Evolutionary conservation across 106 monocot genomes (phyloP).

Genomic region (Dioscorea dumetorum): DNA sequence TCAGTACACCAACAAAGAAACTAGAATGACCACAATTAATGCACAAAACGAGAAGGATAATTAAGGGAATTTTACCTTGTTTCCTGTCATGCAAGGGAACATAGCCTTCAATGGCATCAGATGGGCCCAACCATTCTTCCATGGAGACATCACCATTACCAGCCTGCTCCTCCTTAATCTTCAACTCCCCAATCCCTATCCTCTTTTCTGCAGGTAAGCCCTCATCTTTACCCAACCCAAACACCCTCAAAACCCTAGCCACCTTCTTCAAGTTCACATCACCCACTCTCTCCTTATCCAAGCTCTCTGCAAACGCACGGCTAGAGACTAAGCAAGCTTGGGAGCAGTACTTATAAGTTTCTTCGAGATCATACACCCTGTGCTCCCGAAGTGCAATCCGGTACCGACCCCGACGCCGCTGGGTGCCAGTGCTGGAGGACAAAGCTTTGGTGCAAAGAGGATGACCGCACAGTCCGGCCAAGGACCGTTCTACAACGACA

Average conservation of each 20-base stretch:
- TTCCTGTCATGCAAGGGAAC: constrained; percentile 45
- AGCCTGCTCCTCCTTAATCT: constrained; percentile 37
- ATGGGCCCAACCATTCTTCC: constrained; percentile 64
- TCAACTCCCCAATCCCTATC: constrained; percentile 32
- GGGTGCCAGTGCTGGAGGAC: neutral
- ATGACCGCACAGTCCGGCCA: constrained; percentile 63
- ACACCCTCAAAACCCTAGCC: constrained; percentile 26
- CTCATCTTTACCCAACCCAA: constrained; percentile 21
- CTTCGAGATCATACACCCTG: constrained; percentile 78
- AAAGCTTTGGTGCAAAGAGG: constrained; percentile 46
- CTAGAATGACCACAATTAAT: no score
- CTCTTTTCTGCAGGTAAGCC: constrained; percentile 11
- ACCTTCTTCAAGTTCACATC: constrained; percentile 21
- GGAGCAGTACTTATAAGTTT: constrained; percentile 67
- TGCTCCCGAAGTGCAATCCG: constrained; percentile 76
- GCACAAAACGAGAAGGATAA: neutral
- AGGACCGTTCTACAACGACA: constrained; percentile 73
- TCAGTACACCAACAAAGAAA: no score
- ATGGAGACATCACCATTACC: constrained; percentile 27
- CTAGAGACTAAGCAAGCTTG: constrained; percentile 52
- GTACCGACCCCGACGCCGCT: constrained; percentile 34
- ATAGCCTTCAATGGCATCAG: constrained; percentile 83
- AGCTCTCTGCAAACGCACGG: constrained; percentile 26
- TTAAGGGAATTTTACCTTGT: constrained; percentile 17
- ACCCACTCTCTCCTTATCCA: constrained; percentile 23